Conservation (phyloP, 768 basidiomycete species). For the Leucosporidium scottii region DNA sequence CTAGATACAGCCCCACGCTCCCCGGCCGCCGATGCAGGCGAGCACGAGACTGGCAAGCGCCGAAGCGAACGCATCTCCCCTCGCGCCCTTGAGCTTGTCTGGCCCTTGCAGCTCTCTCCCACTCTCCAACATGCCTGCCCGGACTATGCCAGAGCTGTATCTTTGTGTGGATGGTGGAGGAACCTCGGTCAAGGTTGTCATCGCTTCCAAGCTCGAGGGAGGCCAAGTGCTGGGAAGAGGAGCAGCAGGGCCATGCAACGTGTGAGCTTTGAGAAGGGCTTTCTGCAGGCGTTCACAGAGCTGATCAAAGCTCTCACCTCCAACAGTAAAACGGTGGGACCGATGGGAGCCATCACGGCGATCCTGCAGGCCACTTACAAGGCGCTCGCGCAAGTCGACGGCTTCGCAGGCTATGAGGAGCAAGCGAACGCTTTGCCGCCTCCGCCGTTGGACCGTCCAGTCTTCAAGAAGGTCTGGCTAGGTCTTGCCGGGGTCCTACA, state of each 20-base stretch:
- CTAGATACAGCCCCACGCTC: too few relatives aligned
- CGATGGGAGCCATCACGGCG: constrained; percentile 26
- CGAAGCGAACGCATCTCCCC: too few relatives aligned
- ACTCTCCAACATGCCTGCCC: constrained; percentile 2
- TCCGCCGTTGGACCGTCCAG: constrained; percentile 10
- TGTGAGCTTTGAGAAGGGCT: constrained; percentile 30
- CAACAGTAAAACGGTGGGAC: constrained; percentile 38
- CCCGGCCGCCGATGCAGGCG: too few relatives aligned
- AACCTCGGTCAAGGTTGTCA: constrained; percentile 37
- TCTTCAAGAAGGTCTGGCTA: constrained; percentile 39
- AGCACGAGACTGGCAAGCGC: too few relatives aligned
- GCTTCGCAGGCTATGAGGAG: not conserved
- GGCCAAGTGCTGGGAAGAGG: constrained; percentile 32
- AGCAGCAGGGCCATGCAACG: constrained; percentile 39
- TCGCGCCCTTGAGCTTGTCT: not conserved
- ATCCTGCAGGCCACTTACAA: constrained; percentile 36
- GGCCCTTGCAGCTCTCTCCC: not conserved
- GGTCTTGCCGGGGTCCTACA: constrained; percentile 37
- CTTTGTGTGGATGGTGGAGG: constrained; percentile 41
- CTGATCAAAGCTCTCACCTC: not conserved
- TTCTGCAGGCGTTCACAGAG: too few relatives aligned
- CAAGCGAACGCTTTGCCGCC: not conserved
- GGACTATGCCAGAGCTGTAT: constrained; percentile 13
- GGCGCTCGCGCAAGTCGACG: constrained; percentile 27
- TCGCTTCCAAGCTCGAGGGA: constrained; percentile 20